Base-by-base conservation (phyloP, 1,139 yeast species). In the Arxiozyma slooffiae region DNA sequence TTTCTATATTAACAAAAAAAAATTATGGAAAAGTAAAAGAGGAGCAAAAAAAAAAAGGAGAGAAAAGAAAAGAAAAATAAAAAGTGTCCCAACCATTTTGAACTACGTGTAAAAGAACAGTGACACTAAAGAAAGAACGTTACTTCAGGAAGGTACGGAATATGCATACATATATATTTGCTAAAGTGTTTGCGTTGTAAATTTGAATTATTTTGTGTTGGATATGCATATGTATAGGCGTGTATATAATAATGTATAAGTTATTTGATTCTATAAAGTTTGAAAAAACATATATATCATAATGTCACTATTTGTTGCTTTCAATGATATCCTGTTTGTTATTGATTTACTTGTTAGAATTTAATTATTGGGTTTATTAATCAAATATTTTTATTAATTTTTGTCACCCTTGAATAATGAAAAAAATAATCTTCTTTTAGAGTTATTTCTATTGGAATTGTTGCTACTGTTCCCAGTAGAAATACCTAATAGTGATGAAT, bases 371-470 rank as follows among this genome's bases (percentile, higher is more conserved):
- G 11, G n/a, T 30, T 14, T 4, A 11, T 30, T 30, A 30, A 6
- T 14, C 14, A 7, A 30, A 9, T 30, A 30, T 30, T 14, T n/a
- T 2, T 30, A 34, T 38, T 43, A 44, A 14, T 60, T 60, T 51
- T 60, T 61, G 36, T 59, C 58, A 9, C 50, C 46, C 44, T 51
- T 54, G 43, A 57, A 56, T 38, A 57, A 55, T 16, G 52, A 49
- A 26, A 57, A 53, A 8, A 55, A 47, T 1, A 57, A 54, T 5
- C 49, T 43, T 38, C 52, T 50, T 36, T 49, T 44, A 3, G 50
- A 16, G 24, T 34, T 51, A 3, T 24, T n/a, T n/a, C 38, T 37
- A 8, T 16, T 26, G 17, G 44, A 26, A 41, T 14, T 11, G 23
- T 38, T 20, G 45, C 54, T 52, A 18, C 11, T 36, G 23, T 34